A percentile compares a stretch with the other conserved stretches of the same genome.
phyloP scores from a whole-genome alignment of 2,329 filamentous ascomycete genomes.

The Diaporthe eres region DNA sequence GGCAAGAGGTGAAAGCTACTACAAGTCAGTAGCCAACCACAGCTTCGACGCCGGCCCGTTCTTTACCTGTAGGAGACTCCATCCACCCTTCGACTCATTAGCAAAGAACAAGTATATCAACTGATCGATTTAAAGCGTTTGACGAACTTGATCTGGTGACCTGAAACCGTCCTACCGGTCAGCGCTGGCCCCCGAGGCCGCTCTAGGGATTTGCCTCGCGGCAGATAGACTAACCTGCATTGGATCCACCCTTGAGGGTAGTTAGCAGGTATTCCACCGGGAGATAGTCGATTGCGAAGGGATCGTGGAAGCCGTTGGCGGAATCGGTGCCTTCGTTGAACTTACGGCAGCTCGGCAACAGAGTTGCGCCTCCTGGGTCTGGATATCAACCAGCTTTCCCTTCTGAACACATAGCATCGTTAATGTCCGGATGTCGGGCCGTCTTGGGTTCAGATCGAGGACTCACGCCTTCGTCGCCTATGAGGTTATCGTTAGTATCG shows the following conservation, averaged over 20 bases:
- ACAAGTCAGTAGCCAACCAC: constrained; percentile 30
- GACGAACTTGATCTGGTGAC: constrained; percentile 58
- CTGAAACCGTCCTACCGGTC: constrained; percentile 43
- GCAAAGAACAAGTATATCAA: constrained; percentile 30
- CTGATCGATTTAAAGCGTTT: neutral
- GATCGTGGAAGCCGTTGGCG: constrained; percentile 18
- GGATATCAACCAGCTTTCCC: constrained; percentile 73
- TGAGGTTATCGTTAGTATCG: constrained; percentile 23
- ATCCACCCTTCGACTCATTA: constrained; percentile 37
- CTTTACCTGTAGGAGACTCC: constrained; percentile 34
- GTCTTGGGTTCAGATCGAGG: constrained; percentile 18
- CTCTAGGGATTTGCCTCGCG: constrained; percentile 1
- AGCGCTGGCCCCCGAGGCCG: constrained; percentile 16
- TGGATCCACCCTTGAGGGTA: constrained; percentile 63
- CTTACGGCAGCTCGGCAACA: constrained; percentile 68
- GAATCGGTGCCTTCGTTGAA: constrained; percentile 11
- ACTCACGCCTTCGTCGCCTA: constrained; percentile 28
- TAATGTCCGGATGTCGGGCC: neutral
- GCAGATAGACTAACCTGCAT: constrained; percentile 66
- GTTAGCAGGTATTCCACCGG: neutral
- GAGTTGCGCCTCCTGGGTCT: constrained; percentile 65
- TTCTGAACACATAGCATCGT: constrained; percentile 46
- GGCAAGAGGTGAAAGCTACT: constrained; percentile 72
- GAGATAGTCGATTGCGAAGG: constrained; percentile 6
- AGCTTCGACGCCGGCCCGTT: constrained; percentile 13